Evolutionary conservation across 805 yeast species (phyloP).

Genomic region (Wickerhamomyces bisporus): DNA sequence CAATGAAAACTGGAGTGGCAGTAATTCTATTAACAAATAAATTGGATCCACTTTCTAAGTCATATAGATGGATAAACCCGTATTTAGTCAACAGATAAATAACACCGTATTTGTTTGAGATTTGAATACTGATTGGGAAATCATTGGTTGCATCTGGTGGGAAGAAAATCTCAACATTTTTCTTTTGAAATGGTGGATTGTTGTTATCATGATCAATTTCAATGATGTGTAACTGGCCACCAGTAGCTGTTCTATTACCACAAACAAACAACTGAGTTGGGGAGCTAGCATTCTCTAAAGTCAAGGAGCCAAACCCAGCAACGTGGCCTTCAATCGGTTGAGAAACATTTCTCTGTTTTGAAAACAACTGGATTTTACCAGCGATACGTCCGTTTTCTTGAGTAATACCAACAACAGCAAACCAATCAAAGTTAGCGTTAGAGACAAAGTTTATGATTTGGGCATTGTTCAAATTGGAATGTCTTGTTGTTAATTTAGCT

Average conservation of each 20-base stretch:
- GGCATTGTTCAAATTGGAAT: conserved; percentile 66
- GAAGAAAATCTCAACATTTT: conserved; percentile 87
- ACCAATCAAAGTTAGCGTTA: conserved; percentile 81
- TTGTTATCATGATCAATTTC: conserved; percentile 93
- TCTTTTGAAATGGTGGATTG: conserved; percentile 83
- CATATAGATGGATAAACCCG: conserved; percentile 95
- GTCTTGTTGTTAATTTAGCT: conserved; percentile 72
- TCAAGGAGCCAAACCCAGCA: conserved; percentile 75
- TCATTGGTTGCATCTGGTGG: conserved; percentile 96
- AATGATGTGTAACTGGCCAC: conserved; percentile 80
- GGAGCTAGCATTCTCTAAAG: conserved; percentile 64
- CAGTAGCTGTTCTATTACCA: conserved; percentile 79
- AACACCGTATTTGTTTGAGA: conserved; percentile 81
- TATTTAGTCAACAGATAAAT: conserved; percentile 87
- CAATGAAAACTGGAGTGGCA: conserved; percentile 91
- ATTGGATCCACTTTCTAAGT: conserved; percentile 86
- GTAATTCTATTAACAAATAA: conserved; percentile 95
- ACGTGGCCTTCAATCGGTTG: conserved; percentile 99
- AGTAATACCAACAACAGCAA: conserved; percentile 90
- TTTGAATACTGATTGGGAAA: conserved; percentile 91
- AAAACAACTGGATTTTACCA: conserved; percentile 91
- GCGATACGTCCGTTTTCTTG: conserved; percentile 92
- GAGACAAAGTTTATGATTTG: conserved; percentile 90
- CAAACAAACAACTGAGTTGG: conserved; percentile 83
- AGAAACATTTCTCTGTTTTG: conserved; percentile 84